phyloP scores from a whole-genome alignment of 2,329 filamentous ascomycete species.

The Fusarium pilosicola region DNA sequence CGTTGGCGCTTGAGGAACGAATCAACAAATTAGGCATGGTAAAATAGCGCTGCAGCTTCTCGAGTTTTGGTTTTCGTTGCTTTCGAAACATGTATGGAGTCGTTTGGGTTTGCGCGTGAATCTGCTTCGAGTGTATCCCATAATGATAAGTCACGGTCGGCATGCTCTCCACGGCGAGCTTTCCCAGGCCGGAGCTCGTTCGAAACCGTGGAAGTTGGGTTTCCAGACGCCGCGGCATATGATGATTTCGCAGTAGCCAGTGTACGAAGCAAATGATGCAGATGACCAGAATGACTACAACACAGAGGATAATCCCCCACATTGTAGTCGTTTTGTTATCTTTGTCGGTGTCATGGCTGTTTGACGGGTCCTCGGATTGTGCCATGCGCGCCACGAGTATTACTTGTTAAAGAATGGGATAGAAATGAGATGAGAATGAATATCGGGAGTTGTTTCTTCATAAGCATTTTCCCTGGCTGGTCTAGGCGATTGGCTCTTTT shows the following conservation, averaged over 20 bases:
- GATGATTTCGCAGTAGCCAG: neutral
- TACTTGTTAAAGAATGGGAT: too few species aligned
- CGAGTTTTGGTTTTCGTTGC: neutral
- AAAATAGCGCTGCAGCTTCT: neutral
- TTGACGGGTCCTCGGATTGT: neutral
- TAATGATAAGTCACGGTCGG: slow-evolving; percentile 1
- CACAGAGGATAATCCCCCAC: slow-evolving; percentile 1
- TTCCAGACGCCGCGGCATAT: neutral
- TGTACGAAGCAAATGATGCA: slow-evolving; percentile 3
- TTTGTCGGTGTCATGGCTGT: neutral
- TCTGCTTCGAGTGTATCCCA: neutral
- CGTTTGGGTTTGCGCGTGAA: neutral
- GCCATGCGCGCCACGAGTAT: neutral
- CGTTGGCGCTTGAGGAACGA: rapidly evolving
- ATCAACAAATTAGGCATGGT: neutral
- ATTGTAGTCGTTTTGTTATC: neutral
- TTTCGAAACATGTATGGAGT: neutral
- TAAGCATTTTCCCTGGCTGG: neutral
- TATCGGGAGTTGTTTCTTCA: neutral
- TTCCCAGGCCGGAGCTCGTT: neutral
- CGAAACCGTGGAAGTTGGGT: neutral
- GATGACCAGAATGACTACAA: neutral
- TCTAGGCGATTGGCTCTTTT: neutral
- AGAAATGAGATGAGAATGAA: neutral
- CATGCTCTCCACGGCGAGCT: slow-evolving; percentile 10